Evolutionary conservation across 1,284 basidiomycete genomes (phyloP).

Genomic region (Neotropicomus parvogracilis): DNA sequence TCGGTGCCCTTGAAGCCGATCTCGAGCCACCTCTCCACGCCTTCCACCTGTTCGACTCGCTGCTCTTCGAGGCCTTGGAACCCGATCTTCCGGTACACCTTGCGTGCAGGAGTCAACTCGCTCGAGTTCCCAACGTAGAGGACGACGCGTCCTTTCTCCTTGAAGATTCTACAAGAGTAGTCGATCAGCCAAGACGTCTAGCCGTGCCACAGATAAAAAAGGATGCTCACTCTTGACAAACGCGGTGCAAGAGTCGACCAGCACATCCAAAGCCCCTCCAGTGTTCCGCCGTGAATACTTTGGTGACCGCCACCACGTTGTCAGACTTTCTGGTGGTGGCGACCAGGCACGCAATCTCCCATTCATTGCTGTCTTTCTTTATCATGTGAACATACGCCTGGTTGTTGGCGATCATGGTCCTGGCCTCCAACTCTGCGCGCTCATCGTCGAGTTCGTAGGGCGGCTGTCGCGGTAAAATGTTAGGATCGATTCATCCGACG

Average conservation of each 20-base stretch:
- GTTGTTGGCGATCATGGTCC: slow-evolving; percentile 41
- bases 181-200: background rate
- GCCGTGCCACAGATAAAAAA: too few relatives aligned
- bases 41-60: slow-evolving; percentile 3
- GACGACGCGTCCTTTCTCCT: slow-evolving; percentile 38
- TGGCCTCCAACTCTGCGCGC: slow-evolving; percentile 49
- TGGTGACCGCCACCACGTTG: slow-evolving; percentile 44
- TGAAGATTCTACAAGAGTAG: slow-evolving; percentile 31
- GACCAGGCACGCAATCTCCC: slow-evolving; percentile 59
- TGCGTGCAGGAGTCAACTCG: slow-evolving; percentile 14
- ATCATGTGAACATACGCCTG: slow-evolving; percentile 62
- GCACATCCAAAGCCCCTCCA: slow-evolving; percentile 44
- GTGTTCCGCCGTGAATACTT: slow-evolving; percentile 43
- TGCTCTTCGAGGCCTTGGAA: slow-evolving; percentile 19
- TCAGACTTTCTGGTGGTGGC: slow-evolving; percentile 45
- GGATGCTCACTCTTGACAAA: slow-evolving; percentile 38
- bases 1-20: slow-evolving; percentile 15
- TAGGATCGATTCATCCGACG: background rate
- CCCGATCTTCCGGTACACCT: slow-evolving; percentile 18
- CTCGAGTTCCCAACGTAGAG: slow-evolving; percentile 44
- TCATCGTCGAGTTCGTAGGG: slow-evolving; percentile 51
- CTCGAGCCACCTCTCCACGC: slow-evolving; percentile 23
- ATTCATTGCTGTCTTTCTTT: slow-evolving; percentile 13
- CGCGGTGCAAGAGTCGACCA: slow-evolving; percentile 40
- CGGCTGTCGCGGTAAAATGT: slow-evolving; percentile 31